Base-by-base conservation (phyloP, 2,329 filamentous ascomycete species). In the Zymoseptoria brevis region DNA sequence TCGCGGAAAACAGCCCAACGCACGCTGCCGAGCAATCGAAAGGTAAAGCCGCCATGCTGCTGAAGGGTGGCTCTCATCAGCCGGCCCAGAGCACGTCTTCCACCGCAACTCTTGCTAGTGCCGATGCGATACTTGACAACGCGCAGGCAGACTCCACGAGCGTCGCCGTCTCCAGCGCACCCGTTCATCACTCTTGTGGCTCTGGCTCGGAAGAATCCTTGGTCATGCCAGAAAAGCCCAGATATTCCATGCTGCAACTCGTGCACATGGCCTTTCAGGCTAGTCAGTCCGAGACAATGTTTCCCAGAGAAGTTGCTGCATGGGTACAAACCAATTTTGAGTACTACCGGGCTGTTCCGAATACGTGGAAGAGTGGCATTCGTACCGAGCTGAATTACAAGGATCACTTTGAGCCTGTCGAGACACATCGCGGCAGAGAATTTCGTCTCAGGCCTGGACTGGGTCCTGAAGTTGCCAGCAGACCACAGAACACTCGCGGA, bases 291-390 rank as follows among this genome's bases (percentile, higher is more conserved):
- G 29, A 50, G 9, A 13, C 49, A 8, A 26, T 60, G 58, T 50
- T n/a, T 19, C 16, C 26, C 49, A 56, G 49, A 21, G 56, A 60
- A 5, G 58, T 62, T 2, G 60, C 45, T 26, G 45, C 54, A 2
- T 60, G 56, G 58, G 24, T 62, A 2, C 55, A 58, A 16, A 48
- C 50, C 2, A 58, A 60, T 24, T 60, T 56, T n/a, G 53, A 53
- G 2, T 57, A 48, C 35, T 58, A 56, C 21, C 50, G 55, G n/a
- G 22, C 50, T 24, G 53, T 35, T 19, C 22, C 55, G 13, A 26
- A 54, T 7, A 26, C 19, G 0, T 57, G 58, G 58, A 62, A 57
- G 35, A 6, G 26, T 6, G n/a, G 30, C 16, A 55, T 62, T 19
- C 56, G 56, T 19, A 53, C 50, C 8, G 54, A 55, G 8, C 22